These are phyloP conservation scores for Cucurbita moschata DNA, from an alignment of 306 rosid species.

Conservation along the genomic window DNA sequence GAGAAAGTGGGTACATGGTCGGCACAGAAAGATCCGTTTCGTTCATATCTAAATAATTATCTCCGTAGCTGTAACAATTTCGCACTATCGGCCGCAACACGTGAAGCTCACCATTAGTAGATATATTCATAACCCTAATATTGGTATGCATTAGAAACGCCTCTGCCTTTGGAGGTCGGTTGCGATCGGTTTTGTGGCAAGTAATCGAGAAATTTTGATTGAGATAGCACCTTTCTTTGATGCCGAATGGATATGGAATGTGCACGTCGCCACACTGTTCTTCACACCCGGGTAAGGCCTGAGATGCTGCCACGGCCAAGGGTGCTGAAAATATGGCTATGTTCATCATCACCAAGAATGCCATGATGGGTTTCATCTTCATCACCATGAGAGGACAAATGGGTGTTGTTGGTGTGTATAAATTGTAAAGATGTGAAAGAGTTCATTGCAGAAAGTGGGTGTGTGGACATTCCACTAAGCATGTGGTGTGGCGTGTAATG, in stretches of 20 bases:
- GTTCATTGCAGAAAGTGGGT: no score
- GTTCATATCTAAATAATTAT: no score
- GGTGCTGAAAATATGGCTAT: not conserved
- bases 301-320: not conserved
- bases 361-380: no score
- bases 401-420: no score
- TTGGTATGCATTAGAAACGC: not conserved
- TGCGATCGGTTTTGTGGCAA: conserved; percentile 3
- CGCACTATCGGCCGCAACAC: not conserved
- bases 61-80: not conserved
- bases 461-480: no score
- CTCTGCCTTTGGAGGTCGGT: not conserved
- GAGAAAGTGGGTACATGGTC: conserved; percentile 5
- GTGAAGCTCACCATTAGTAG: not conserved
- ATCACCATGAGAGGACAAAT: no score
- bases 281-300: conserved; percentile 9
- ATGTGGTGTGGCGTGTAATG: no score
- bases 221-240: not conserved
- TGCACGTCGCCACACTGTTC: conserved; percentile 14
- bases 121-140: conserved; percentile 4
- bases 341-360: not conserved
- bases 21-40: not conserved
- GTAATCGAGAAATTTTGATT: not conserved
- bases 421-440: no score
- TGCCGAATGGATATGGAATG: conserved; percentile 41